These are phyloP conservation scores for Saprolegnia parasitica DNA, from an alignment of 352 stramenopile species.

Conservation along the genomic window DNA sequence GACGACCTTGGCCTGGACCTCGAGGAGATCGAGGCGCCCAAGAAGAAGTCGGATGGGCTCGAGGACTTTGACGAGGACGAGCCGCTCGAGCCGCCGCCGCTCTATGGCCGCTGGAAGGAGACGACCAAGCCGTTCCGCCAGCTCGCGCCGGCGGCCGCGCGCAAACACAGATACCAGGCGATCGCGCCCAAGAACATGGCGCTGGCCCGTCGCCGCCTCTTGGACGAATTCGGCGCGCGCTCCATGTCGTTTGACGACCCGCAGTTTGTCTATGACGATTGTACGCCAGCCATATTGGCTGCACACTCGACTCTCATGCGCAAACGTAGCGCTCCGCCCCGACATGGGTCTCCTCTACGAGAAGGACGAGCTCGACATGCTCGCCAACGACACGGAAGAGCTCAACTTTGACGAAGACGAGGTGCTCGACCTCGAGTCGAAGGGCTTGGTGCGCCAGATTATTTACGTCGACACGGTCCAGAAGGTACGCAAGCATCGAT, in stretches of 20 bases:
- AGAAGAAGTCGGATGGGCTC: constrained; percentile 34
- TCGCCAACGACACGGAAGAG: constrained; percentile 69
- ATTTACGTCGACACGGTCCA: constrained; percentile 81
- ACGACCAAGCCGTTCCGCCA: constrained; percentile 56
- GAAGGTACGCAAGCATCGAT: constrained; percentile 37
- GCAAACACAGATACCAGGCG: constrained; percentile 70
- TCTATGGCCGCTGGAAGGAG: constrained; percentile 51
- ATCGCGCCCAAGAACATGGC: constrained; percentile 68
- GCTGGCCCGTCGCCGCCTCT: constrained; percentile 65
- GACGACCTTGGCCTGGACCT: constrained; percentile 7
- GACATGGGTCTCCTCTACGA: constrained; percentile 56
- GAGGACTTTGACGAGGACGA: constrained; percentile 69
- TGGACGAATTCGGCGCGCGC: constrained; percentile 78
- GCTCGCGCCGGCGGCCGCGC: constrained; percentile 64
- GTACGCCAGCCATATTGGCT: constrained; percentile 15
- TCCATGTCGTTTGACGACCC: constrained; percentile 55
- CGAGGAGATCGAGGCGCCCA: neutral
- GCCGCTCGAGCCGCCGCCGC: constrained; percentile 48
- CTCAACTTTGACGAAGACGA: constrained; percentile 54
- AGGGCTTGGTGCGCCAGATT: constrained; percentile 73
- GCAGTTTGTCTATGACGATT: constrained; percentile 33
- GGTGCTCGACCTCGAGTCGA: constrained; percentile 57
- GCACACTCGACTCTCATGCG: constrained; percentile 40
- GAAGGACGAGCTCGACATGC: constrained; percentile 62
- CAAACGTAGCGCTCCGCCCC: constrained; percentile 31